These are phyloP conservation scores for Gelatoporia subvermispora DNA, from an alignment of 768 basidiomycete species.

Conservation along the genomic window DNA sequence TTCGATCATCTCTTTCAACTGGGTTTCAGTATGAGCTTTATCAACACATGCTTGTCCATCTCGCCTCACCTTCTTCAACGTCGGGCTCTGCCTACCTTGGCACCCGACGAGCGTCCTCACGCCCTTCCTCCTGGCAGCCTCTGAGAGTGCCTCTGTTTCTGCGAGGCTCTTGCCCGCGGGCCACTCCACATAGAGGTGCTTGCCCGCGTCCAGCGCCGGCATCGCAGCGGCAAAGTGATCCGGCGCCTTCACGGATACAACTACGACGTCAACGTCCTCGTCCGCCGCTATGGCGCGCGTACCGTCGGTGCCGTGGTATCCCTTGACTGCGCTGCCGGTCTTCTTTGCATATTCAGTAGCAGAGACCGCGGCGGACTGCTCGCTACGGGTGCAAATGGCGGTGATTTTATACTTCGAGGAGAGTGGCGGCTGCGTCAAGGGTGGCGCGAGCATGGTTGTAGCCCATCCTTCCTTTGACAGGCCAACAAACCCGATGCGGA, in stretches of 20 bases:
- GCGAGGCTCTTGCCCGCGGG: conserved; percentile 27
- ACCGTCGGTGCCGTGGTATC: conserved; percentile 27
- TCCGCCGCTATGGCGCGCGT: conserved; percentile 25
- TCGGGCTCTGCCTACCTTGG: conserved; percentile 27
- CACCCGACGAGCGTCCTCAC: conserved; percentile 31
- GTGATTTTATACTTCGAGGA: conserved; percentile 6
- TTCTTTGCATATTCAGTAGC: conserved; percentile 18
- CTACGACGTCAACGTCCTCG: conserved; percentile 34
- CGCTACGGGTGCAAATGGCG: conserved; percentile 5
- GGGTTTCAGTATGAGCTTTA: neutral
- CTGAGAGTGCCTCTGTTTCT: conserved; percentile 32
- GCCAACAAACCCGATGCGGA: conserved; percentile 27
- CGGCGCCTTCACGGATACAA: conserved; percentile 28
- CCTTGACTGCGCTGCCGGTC: conserved; percentile 25
- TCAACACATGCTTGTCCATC: too few species aligned
- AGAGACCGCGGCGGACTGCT: neutral
- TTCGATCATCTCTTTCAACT: conserved; percentile 30
- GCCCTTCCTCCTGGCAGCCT: conserved; percentile 25
- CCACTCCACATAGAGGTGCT: conserved; percentile 38
- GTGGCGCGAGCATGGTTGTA: conserved; percentile 2
- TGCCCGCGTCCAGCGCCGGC: conserved; percentile 32
- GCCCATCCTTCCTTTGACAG: conserved; percentile 8
- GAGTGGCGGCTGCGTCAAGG: conserved; percentile 2
- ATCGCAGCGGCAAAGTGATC: conserved; percentile 27
- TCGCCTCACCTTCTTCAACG: conserved; percentile 26